These are phyloP conservation scores for Cercospora berteroae DNA, from an alignment of 2,329 filamentous ascomycete genomes.

Conservation along the genomic window DNA sequence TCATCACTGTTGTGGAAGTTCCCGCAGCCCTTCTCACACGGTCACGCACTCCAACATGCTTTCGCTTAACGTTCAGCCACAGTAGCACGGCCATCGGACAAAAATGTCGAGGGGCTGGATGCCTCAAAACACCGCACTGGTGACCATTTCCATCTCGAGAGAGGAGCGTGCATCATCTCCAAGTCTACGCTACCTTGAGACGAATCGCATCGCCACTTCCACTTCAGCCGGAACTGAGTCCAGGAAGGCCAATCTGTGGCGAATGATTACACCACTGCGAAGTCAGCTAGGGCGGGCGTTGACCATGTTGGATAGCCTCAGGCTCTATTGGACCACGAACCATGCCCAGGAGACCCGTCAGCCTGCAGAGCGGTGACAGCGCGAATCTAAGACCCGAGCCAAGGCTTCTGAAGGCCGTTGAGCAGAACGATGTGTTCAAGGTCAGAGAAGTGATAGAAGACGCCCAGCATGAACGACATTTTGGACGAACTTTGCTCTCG, in stretches of 20 bases:
- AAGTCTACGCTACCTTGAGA: not conserved
- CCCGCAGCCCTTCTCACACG: not conserved
- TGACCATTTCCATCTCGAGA: not conserved
- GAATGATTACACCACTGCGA: not conserved
- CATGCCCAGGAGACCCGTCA: conserved; percentile 22
- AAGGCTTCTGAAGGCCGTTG: conserved; percentile 43
- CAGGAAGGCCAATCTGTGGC: not conserved
- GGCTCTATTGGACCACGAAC: not conserved
- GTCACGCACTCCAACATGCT: not conserved
- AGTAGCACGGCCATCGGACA: conserved; percentile 9
- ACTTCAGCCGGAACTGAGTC: not conserved
- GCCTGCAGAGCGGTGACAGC: conserved; percentile 23
- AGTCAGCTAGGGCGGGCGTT: not conserved
- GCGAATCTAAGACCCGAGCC: conserved; percentile 40
- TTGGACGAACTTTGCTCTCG: conserved; percentile 41
- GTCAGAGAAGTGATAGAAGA: conserved; percentile 37
- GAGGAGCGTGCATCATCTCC: not conserved
- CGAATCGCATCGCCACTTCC: not conserved
- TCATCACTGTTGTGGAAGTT: not conserved
- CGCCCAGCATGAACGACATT: conserved; percentile 38
- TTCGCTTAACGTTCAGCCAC: conserved; percentile 18
- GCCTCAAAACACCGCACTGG: conserved; percentile 2
- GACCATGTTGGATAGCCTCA: not conserved
- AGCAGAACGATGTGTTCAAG: conserved; percentile 39
- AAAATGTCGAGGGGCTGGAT: conserved; percentile 14